Percentiles rank a stretch among this genome's conserved stretches.
phyloP scores from a whole-genome alignment of 108 stramenopile species.

The Nannochloropsis gaditana region DNA sequence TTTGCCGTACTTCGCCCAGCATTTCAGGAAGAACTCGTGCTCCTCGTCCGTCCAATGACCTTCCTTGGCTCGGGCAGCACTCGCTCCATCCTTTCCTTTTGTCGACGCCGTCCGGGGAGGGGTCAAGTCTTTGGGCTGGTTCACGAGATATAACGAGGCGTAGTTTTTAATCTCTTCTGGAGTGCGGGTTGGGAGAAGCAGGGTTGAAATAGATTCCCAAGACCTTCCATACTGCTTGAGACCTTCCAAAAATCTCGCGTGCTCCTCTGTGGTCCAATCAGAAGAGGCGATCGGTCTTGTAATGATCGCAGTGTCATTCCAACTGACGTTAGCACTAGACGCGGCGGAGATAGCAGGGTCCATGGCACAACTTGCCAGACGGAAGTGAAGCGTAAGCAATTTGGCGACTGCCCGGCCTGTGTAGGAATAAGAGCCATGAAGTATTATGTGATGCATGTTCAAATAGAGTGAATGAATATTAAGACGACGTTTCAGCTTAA shows the following conservation, averaged over 20 bases:
- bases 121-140: background rate
- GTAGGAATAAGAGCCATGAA: too few relatives aligned
- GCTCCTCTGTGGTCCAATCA: constrained; percentile 25
- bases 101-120: background rate
- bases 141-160: constrained; percentile 25
- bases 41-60: constrained; percentile 45
- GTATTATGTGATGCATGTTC: too few relatives aligned
- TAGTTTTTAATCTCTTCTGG: constrained; percentile 1
- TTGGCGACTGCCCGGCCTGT: too few relatives aligned
- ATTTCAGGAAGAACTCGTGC: constrained; percentile 36
- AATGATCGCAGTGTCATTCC: too few relatives aligned
- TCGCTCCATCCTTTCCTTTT: background rate
- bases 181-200: constrained; percentile 20
- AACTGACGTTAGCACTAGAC: too few relatives aligned
- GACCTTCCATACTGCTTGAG: background rate
- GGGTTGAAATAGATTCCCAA: constrained; percentile 5
- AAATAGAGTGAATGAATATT: too few relatives aligned
- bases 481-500: too few relatives aligned
- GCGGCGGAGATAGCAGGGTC: too few relatives aligned
- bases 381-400: too few relatives aligned
- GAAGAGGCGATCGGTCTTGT: too few relatives aligned
- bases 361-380: too few relatives aligned
- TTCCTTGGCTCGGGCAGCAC: background rate
- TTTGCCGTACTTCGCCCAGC: constrained; percentile 23
- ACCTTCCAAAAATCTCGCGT: background rate